Percentiles rank a stretch among this genome's conserved stretches.
Evolutionary conservation across 2,329 filamentous ascomycete genomes (phyloP).

Genomic region (Pochonia chlamydosporia): DNA sequence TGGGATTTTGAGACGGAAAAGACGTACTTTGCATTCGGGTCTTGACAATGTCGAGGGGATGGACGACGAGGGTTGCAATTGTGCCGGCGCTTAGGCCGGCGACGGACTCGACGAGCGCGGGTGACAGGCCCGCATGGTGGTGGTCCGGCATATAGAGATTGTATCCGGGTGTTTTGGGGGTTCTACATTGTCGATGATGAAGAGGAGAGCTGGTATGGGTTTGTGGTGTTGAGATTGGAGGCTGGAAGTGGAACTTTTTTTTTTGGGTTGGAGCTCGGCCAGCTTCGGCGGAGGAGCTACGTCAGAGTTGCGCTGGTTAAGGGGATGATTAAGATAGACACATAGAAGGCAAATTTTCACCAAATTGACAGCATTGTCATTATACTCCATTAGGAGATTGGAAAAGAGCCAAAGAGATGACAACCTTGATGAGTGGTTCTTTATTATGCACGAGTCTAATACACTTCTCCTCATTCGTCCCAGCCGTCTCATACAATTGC

Average conservation of each 20-base stretch:
- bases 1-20: neutral
- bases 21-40: conserved; percentile 80
- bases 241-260: conserved; percentile 1
- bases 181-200: conserved; percentile 17
- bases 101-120: conserved; percentile 78
- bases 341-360: no score
- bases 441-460: neutral
- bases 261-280: conserved; percentile 3
- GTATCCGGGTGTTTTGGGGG: neutral
- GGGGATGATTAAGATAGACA: no score
- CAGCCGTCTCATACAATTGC: neutral
- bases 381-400: no score
- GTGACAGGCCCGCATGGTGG: conserved; percentile 57
- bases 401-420: no score
- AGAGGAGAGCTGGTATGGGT: neutral
- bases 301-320: neutral
- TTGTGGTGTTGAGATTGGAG: neutral
- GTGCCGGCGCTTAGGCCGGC: conserved; percentile 87
- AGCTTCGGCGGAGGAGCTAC: neutral
- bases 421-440: neutral
- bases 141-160: conserved; percentile 38
- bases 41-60: conserved; percentile 94
- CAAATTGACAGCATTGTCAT: no score
- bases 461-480: neutral
- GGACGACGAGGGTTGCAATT: conserved; percentile 77